phyloP scores from a whole-genome alignment of 257 asterid species.

The Voacanga thouarsii region DNA sequence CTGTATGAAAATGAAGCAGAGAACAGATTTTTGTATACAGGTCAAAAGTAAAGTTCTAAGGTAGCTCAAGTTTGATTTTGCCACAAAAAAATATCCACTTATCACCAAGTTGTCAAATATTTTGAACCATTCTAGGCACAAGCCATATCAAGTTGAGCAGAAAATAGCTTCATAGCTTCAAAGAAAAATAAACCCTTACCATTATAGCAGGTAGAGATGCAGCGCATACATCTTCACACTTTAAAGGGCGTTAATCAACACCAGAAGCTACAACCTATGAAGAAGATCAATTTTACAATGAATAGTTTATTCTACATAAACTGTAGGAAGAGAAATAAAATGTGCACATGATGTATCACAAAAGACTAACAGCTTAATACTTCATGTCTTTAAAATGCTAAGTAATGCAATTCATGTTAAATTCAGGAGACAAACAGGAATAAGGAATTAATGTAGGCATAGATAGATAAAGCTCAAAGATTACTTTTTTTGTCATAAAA shows the following conservation, averaged over 20 bases:
- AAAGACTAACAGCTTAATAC: neutral
- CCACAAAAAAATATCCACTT: too few relatives aligned
- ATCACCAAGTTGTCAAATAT: neutral
- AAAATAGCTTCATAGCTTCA: neutral
- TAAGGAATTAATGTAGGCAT: too few relatives aligned
- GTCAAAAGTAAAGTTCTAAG: too few relatives aligned
- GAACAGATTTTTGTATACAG: too few relatives aligned
- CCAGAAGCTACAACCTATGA: slow-evolving; percentile 95
- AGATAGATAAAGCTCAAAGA: too few relatives aligned
- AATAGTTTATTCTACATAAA: neutral
- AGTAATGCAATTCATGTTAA: too few relatives aligned
- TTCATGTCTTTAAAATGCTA: too few relatives aligned
- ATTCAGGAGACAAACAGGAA: too few relatives aligned
- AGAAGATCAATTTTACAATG: slow-evolving; percentile 13
- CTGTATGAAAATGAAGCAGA: too few relatives aligned
- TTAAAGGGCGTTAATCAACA: slow-evolving; percentile 87
- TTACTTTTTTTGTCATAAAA: too few relatives aligned
- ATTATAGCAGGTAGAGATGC: slow-evolving; percentile 98
- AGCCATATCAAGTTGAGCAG: neutral
- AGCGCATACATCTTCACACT: slow-evolving; percentile 98
- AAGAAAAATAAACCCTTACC: slow-evolving; percentile 39
- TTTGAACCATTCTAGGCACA: neutral
- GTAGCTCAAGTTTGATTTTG: too few relatives aligned
- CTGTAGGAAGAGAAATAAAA: neutral
- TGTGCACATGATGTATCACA: neutral